Conservation (phyloP, 2,329 filamentous ascomycete species). For the Grosmannia huntii region DNA sequence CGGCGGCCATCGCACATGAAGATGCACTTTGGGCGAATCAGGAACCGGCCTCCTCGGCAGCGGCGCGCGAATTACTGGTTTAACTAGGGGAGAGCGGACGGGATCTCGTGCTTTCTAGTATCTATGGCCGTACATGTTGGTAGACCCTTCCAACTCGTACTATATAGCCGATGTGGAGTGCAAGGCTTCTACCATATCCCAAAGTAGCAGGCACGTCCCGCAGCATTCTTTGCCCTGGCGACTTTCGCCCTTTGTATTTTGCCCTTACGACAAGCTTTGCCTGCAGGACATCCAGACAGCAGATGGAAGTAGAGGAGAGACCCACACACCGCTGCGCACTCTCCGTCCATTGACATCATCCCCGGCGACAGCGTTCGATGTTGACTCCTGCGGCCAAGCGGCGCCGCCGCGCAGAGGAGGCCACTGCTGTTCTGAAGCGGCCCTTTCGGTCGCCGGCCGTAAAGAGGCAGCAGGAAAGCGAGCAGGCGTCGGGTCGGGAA, state of each 20-base stretch:
- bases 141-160: not conserved
- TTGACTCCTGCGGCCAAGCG: conserved; percentile 32
- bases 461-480: not conserved
- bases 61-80: conserved; percentile 3
- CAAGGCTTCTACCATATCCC: not conserved
- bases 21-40: no score
- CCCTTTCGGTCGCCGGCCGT: conserved; percentile 55
- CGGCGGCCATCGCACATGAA: no score
- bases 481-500: not conserved
- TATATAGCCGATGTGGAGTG: not conserved
- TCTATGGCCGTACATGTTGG: not conserved
- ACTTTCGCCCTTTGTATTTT: not conserved
- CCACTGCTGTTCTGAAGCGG: conserved; percentile 46
- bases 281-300: not conserved
- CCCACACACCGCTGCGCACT: not conserved
- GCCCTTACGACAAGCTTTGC: not conserved
- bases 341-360: not conserved
- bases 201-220: not conserved
- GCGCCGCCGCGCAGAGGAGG: conserved; percentile 48
- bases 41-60: no score
- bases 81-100: conserved; percentile 3
- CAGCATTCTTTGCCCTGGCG: no score
- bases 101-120: conserved; percentile 2
- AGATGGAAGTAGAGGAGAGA: not conserved
- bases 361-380: conserved; percentile 2